Conservation (phyloP, 208 protist species). For the Herpetomonas samuelpessoai region DNA sequence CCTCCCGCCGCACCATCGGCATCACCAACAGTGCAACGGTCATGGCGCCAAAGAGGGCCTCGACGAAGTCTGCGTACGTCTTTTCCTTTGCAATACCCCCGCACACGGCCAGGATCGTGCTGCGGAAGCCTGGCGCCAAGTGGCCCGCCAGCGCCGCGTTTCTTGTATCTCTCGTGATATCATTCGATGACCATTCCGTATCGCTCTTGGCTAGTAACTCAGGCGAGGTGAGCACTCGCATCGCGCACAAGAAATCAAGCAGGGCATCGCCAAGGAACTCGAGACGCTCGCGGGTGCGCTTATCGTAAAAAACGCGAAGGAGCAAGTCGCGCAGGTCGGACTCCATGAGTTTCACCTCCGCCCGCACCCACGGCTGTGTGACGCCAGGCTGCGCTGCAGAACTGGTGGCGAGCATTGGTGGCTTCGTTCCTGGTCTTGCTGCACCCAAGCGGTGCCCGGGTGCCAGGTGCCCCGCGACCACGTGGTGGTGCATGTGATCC, state of each 20-base stretch:
- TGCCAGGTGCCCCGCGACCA: too few relatives aligned
- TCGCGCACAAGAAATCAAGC: conserved; percentile 31
- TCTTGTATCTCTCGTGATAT: conserved; percentile 17
- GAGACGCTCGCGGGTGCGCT: conserved; percentile 21
- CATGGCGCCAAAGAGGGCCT: conserved; percentile 51
- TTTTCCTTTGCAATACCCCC: conserved; percentile 29
- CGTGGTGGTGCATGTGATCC: too few relatives aligned
- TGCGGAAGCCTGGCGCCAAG: conserved; percentile 22
- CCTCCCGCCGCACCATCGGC: conserved; percentile 13
- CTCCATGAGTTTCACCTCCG: too few relatives aligned
- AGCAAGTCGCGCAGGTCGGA: conserved; percentile 23
- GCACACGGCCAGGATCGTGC: conserved; percentile 18
- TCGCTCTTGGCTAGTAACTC: conserved; percentile 11
- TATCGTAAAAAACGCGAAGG: conserved; percentile 21
- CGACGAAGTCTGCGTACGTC: conserved; percentile 39
- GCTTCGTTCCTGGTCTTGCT: too few relatives aligned
- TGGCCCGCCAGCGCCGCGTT: conserved; percentile 16
- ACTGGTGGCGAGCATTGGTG: too few relatives aligned
- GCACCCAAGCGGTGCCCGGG: too few relatives aligned
- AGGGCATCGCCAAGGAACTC: conserved; percentile 56
- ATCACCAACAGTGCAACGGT: conserved; percentile 40
- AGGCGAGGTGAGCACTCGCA: conserved; percentile 4
- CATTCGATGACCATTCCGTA: conserved; percentile 19
- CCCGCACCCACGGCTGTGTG: too few relatives aligned
- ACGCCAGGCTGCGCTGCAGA: too few relatives aligned